These are phyloP conservation scores for Notholithocarpus densiflorus DNA, from an alignment of 306 rosid genomes.

Conservation along the genomic window DNA sequence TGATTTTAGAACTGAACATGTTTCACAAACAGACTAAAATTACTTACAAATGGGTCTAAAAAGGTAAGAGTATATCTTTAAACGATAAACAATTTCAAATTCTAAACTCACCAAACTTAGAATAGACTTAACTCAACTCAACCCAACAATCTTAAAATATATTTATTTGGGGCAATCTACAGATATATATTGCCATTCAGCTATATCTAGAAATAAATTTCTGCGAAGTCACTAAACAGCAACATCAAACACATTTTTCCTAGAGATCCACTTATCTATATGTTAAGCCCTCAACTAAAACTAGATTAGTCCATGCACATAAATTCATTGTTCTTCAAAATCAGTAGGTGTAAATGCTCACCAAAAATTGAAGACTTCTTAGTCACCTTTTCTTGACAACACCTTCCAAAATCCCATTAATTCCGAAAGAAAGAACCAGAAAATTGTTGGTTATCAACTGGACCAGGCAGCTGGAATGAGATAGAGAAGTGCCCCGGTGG, in stretches of 20 bases:
- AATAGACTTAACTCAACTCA: background rate
- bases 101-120: no score
- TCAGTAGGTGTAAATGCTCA: background rate
- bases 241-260: background rate
- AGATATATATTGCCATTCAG: background rate
- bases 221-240: background rate
- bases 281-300: background rate
- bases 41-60: background rate
- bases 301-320: background rate
- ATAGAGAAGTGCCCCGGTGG: conserved; percentile 36
- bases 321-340: no score
- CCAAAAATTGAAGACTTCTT: background rate
- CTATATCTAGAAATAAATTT: background rate
- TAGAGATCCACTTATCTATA: background rate
- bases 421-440: conserved; percentile 36
- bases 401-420: conserved; percentile 37
- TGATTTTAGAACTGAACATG: background rate
- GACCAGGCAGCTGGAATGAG: conserved; percentile 42
- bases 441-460: conserved; percentile 30
- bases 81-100: no score
- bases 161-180: background rate
- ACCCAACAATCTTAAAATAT: background rate
- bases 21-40: background rate
- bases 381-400: conserved; percentile 28
- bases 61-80: background rate